Conservation (phyloP, 805 yeast genomes). For the Debaryomyces maramus region DNA sequence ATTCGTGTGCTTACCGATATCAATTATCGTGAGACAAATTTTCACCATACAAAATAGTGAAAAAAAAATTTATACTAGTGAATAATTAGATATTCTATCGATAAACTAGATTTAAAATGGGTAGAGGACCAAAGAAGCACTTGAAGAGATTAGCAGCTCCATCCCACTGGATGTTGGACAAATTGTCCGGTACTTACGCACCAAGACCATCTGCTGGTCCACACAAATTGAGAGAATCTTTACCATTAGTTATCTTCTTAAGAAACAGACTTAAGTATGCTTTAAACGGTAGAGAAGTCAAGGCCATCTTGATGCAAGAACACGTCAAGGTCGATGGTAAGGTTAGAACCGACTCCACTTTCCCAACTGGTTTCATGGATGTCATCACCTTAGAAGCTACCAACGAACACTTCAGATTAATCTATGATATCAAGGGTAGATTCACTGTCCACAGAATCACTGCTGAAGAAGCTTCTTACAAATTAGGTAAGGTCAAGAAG, state of each 20-base stretch:
- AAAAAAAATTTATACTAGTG: constrained; percentile 3
- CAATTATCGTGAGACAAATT: neutral
- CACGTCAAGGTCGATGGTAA: constrained; percentile 98
- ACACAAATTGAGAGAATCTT: constrained; percentile 97
- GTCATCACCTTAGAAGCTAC: constrained; percentile 97
- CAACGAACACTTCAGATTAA: constrained; percentile 98
- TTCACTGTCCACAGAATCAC: constrained; percentile 99
- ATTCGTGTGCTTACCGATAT: neutral
- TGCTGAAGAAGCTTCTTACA: constrained; percentile 97
- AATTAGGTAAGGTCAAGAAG: constrained; percentile 96
- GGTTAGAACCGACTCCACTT: constrained; percentile 98
- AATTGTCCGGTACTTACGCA: constrained; percentile 98
- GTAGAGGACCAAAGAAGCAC: constrained; percentile 75
- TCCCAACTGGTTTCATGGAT: constrained; percentile 99
- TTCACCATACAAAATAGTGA: constrained; percentile 2
- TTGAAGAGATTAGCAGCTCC: constrained; percentile 99
- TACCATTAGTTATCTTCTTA: constrained; percentile 93
- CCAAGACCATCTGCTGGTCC: constrained; percentile 99
- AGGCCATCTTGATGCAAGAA: constrained; percentile 97
- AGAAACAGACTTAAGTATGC: constrained; percentile 99
- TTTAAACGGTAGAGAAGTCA: constrained; percentile 97
- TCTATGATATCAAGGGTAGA: constrained; percentile 98
- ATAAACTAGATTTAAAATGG: constrained; percentile 16
- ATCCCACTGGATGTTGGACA: constrained; percentile 99
- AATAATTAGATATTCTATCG: constrained; percentile 1